Conservation (phyloP, 2,329 filamentous ascomycete genomes). For the Chaetomiaceae sp. region DNA sequence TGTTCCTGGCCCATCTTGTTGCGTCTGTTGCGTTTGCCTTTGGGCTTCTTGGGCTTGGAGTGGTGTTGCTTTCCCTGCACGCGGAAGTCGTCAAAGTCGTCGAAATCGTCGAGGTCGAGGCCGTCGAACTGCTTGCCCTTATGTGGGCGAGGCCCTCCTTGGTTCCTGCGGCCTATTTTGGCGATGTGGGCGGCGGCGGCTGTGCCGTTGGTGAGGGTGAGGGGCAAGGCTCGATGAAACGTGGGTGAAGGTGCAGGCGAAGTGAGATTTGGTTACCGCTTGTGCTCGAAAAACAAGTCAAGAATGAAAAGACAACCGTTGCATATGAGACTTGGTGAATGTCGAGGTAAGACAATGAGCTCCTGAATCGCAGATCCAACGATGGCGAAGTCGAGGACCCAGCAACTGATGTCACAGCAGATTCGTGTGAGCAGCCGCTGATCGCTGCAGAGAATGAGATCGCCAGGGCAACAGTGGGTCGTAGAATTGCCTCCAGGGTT, state of each 20-base stretch:
- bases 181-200: slow-evolving; percentile 7
- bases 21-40: slow-evolving; percentile 13
- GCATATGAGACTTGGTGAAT: neutral
- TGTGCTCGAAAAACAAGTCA: neutral
- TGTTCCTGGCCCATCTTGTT: slow-evolving; percentile 84
- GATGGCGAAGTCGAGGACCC: too few species aligned
- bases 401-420: too few species aligned
- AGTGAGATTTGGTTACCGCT: neutral
- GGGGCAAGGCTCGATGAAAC: neutral
- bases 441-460: too few species aligned
- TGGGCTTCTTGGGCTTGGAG: slow-evolving; percentile 14
- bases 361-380: too few species aligned
- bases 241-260: neutral
- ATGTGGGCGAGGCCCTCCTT: slow-evolving; percentile 9
- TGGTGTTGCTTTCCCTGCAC: slow-evolving; percentile 14
- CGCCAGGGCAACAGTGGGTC: too few species aligned
- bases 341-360: too few species aligned
- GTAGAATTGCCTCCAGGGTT: too few species aligned
- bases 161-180: slow-evolving; percentile 17
- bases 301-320: neutral
- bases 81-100: slow-evolving; percentile 19
- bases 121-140: slow-evolving; percentile 11
- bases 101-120: slow-evolving; percentile 13
- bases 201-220: slow-evolving; percentile 10
- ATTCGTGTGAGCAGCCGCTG: too few species aligned